Evolutionary conservation across 2,329 filamentous ascomycete genomes (phyloP).

Genomic region (Penicillium sp.): DNA sequence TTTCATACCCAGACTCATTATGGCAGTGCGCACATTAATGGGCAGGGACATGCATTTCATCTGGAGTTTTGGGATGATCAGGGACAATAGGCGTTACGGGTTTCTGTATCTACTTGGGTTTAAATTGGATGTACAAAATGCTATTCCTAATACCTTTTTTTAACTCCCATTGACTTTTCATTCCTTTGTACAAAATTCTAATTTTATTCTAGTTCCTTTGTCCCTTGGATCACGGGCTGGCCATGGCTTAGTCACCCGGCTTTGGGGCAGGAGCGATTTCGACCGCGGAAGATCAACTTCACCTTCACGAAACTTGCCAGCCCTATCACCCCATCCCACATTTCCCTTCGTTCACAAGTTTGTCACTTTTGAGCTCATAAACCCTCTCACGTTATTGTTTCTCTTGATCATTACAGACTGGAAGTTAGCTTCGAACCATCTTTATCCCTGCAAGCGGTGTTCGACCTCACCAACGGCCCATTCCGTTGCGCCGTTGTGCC

Average conservation of each 20-base stretch:
- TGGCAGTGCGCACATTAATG: slow-evolving; percentile 19
- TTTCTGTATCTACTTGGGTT: slow-evolving; percentile 15
- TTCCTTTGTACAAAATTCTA: too few species aligned
- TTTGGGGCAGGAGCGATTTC: slow-evolving; percentile 33
- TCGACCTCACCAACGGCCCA: slow-evolving; percentile 18
- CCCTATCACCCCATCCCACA: slow-evolving; percentile 21
- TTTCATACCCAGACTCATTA: slow-evolving; percentile 20
- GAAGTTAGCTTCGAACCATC: slow-evolving; percentile 2
- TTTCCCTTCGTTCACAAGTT: slow-evolving; percentile 4
- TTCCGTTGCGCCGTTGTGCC: slow-evolving; percentile 25
- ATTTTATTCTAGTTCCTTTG: not conserved
- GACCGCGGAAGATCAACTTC: slow-evolving; percentile 32
- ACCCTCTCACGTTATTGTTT: too few species aligned
- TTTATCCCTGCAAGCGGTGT: slow-evolving; percentile 10
- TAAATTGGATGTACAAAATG: slow-evolving; percentile 18
- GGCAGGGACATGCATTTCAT: slow-evolving; percentile 17
- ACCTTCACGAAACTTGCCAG: slow-evolving; percentile 27
- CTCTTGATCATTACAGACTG: slow-evolving; percentile 2
- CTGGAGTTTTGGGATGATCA: slow-evolving; percentile 10
- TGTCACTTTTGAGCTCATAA: too few species aligned
- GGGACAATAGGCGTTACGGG: slow-evolving; percentile 1
- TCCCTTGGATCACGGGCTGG: not conserved
- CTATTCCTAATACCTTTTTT: slow-evolving; percentile 5
- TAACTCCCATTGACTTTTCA: slow-evolving; percentile 1
- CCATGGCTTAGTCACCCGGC: slow-evolving; percentile 30